Percentiles rank a stretch among this genome's conserved stretches.
These are phyloP conservation scores for Diplotaxis tenuifolia DNA, from an alignment of 345 rosid species.

Conservation along the genomic window DNA sequence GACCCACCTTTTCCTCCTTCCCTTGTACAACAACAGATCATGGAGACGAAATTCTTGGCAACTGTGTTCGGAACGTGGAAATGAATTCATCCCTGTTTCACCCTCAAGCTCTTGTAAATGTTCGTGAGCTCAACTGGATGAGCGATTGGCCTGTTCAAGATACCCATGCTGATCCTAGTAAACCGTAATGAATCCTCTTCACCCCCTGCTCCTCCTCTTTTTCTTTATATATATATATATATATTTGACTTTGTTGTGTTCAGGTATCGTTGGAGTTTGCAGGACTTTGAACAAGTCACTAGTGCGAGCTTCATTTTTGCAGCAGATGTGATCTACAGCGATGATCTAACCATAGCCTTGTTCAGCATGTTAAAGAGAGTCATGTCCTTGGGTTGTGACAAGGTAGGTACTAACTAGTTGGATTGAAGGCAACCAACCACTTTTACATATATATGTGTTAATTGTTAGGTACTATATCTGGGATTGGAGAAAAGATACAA, in stretches of 20 bases:
- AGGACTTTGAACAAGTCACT: conserved; percentile 32
- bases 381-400: conserved; percentile 35
- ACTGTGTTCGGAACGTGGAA: conserved; percentile 56
- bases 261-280: conserved; percentile 35
- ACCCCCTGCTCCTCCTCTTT: conserved; percentile 5
- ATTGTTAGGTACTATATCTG: conserved; percentile 63
- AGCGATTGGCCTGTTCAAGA: conserved; percentile 60
- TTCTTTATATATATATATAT: not conserved
- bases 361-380: conserved; percentile 32
- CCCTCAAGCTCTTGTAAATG: conserved; percentile 45
- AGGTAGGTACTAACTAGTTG: conserved; percentile 36
- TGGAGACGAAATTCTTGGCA: conserved; percentile 62
- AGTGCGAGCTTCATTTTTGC: conserved; percentile 32
- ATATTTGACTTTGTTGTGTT: not conserved
- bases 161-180: conserved; percentile 33
- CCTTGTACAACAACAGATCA: conserved; percentile 40
- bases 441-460: not conserved
- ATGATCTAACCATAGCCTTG: conserved; percentile 36
- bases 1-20: not conserved
- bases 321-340: conserved; percentile 40
- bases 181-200: conserved; percentile 29
- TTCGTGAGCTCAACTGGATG: conserved; percentile 80
- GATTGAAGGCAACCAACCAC: not conserved
- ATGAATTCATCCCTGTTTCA: conserved; percentile 50
- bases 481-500: conserved; percentile 92